Conservation (phyloP, 805 yeast genomes). For the Starmerella geochares region DNA sequence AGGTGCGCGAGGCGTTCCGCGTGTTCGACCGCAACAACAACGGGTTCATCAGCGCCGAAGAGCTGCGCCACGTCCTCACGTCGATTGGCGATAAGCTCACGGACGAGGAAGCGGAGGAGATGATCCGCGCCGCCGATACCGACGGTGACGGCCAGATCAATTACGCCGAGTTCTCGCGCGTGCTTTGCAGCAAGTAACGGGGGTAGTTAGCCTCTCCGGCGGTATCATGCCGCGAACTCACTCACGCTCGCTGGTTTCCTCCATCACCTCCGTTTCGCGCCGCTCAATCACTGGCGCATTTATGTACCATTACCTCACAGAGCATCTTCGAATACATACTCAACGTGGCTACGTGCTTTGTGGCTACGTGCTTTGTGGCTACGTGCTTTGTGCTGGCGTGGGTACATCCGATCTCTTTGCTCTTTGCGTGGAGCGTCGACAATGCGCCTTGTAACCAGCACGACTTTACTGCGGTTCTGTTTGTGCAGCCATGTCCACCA, state of each 20-base stretch:
- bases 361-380: too few species aligned
- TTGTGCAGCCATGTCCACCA: too few species aligned
- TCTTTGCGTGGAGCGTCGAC: too few species aligned
- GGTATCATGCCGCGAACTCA: too few species aligned
- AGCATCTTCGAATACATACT: too few species aligned
- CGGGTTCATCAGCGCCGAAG: conserved; percentile 93
- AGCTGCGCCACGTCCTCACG: conserved; percentile 90
- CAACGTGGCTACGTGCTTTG: too few species aligned
- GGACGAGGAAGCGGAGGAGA: conserved; percentile 94
- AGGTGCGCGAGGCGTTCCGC: conserved; percentile 92
- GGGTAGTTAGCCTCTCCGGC: too few species aligned
- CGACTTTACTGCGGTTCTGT: too few species aligned
- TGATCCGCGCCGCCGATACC: conserved; percentile 91
- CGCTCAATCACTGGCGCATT: not conserved
- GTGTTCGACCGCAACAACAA: conserved; percentile 91
- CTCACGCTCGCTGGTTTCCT: not conserved
- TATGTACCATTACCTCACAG: not conserved
- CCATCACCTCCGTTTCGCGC: not conserved
- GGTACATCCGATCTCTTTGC: too few species aligned
- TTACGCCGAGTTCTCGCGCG: conserved; percentile 89
- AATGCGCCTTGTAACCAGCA: too few species aligned
- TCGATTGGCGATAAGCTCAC: conserved; percentile 95
- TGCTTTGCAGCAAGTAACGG: conserved; percentile 40
- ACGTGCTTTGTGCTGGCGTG: too few species aligned
- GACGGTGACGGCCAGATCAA: conserved; percentile 92